Base-by-base conservation (phyloP, 2,329 filamentous ascomycete species). In the Diaporthe vexans region DNA sequence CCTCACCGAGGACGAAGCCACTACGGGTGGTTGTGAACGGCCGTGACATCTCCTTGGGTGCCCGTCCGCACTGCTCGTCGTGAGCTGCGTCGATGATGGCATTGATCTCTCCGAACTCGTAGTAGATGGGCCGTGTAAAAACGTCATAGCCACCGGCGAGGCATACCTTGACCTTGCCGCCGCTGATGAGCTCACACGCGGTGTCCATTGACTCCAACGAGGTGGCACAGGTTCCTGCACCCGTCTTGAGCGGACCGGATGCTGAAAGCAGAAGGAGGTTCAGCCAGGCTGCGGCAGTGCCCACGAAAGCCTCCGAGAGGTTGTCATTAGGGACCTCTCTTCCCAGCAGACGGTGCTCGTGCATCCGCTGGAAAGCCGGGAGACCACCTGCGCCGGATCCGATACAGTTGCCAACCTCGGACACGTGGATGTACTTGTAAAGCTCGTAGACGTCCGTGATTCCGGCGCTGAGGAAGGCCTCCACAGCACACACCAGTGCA, bases 261-360 rank as follows among this genome's bases (percentile, higher is more conserved):
- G 82, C 77, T 4, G 76, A 78, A n/a, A 83, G 77, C 24, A 85
- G 78, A 11, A 85, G 81, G 82, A 85, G 84, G 65, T 85, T 85
- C 21, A 83, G 73, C 83, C 83, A 85, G 1, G 84, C 83, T 1
- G 76, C 78, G 0, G 77, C 76, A 0, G 84, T 81, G 75, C 84
- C 84, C 46, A 81, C 67, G 73, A 83, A 84, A 0, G 82, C 79
- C 29, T 85, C 84, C 2, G 78, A 77, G 0, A 85, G 73, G 24
- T 82, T 79, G 59, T 85, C 83, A 67, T 77, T 82, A 63, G 82
- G 80, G 0, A 83, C 79, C 0, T 76, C 73, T 3, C 76, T 75
- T 29, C 83, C 83, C 1, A 83, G 75, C 71, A 76, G 83, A 17
- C 79, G 72, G 15, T 81, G 77, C 13, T 77, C 77, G 74, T 80